Conservation (phyloP, 805 yeast species). For the Limtongia smithiae region DNA sequence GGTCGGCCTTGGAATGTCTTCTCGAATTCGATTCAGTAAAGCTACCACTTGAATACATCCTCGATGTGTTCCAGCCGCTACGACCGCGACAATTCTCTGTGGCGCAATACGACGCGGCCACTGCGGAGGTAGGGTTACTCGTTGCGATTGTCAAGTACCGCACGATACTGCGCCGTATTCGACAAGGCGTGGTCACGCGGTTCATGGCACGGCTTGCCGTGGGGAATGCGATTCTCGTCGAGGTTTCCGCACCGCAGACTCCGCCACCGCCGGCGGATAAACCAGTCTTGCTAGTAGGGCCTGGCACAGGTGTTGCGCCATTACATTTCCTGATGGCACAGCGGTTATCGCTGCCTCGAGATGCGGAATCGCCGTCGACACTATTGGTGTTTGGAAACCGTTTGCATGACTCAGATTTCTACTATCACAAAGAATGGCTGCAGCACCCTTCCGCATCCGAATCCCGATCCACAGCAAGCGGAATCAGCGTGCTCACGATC, state of each 20-base stretch:
- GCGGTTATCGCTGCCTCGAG: conserved; percentile 21
- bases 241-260: conserved; percentile 40
- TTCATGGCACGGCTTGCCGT: conserved; percentile 56
- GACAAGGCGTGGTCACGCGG: conserved; percentile 79
- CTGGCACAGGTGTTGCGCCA: conserved; percentile 98
- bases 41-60: conserved; percentile 70
- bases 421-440: conserved; percentile 56
- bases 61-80: conserved; percentile 74
- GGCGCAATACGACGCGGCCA: conserved; percentile 46
- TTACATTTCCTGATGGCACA: conserved; percentile 61
- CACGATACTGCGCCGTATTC: conserved; percentile 69
- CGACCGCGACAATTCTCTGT: conserved; percentile 83
- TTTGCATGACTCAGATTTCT: conserved; percentile 57
- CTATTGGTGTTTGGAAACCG: conserved; percentile 78
- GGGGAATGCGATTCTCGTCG: conserved; percentile 53
- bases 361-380: not conserved
- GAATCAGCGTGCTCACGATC: not conserved
- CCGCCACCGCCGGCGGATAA: conserved; percentile 42
- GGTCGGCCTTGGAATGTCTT: conserved; percentile 80
- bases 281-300: conserved; percentile 73
- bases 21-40: conserved; percentile 73
- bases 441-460: conserved; percentile 38
- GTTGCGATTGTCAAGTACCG: conserved; percentile 83
- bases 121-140: conserved; percentile 54
- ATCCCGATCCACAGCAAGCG: conserved; percentile 36